These are phyloP conservation scores for Aaosphaeria pasadenensis DNA, from an alignment of 2,329 filamentous ascomycete species.

Conservation along the genomic window DNA sequence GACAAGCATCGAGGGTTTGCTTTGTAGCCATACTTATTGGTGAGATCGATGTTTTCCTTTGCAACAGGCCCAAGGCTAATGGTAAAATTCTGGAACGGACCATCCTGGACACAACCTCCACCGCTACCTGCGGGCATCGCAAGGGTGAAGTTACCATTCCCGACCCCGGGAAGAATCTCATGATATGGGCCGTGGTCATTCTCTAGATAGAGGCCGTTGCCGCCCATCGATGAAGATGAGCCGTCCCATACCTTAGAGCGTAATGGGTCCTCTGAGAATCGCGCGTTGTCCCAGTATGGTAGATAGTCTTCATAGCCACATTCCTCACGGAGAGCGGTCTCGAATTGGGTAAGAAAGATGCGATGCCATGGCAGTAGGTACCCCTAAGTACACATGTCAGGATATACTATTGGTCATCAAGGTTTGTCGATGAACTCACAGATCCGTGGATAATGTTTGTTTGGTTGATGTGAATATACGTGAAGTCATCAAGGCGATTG, in stretches of 20 bases:
- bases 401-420: neutral
- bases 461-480: neutral
- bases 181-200: conserved; percentile 15
- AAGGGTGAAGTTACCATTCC: no score
- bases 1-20: neutral
- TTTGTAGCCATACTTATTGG: no score
- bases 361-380: conserved; percentile 26
- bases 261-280: conserved; percentile 44
- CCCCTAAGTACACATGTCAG: neutral
- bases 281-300: conserved; percentile 51
- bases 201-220: neutral
- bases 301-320: conserved; percentile 35
- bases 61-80: neutral
- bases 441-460: neutral
- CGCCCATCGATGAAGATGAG: neutral
- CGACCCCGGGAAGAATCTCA: conserved; percentile 12
- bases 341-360: conserved; percentile 33
- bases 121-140: conserved; percentile 44
- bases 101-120: conserved; percentile 50
- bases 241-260: conserved; percentile 38
- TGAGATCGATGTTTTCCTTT: no score
- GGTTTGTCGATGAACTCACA: neutral
- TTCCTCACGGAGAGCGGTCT: conserved; percentile 33
- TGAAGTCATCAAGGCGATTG: neutral
- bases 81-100: conserved; percentile 42